These are phyloP conservation scores for Ophiostoma populinum DNA, from an alignment of 2,329 filamentous ascomycete species.

Conservation along the genomic window DNA sequence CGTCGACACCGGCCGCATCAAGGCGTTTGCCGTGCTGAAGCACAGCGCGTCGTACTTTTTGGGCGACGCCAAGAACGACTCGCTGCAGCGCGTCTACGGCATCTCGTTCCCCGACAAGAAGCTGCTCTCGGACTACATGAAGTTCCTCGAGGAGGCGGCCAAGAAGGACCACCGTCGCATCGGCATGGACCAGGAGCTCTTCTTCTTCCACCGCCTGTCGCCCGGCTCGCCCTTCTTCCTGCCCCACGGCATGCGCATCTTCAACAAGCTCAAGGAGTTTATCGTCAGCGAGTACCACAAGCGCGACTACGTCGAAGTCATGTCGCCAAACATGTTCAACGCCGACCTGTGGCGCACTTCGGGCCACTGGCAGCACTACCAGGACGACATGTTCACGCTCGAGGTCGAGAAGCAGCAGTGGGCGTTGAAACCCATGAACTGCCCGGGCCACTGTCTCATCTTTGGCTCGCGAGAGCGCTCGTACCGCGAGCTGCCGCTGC, in stretches of 20 bases:
- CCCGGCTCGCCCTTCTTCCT: constrained; percentile 87
- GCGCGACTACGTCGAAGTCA: constrained; percentile 86
- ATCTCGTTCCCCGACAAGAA: constrained; percentile 95
- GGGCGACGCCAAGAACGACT: constrained; percentile 84
- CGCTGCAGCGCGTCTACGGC: constrained; percentile 89
- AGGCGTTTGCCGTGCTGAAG: constrained; percentile 87
- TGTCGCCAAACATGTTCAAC: constrained; percentile 94
- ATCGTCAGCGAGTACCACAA: constrained; percentile 80
- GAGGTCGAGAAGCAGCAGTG: constrained; percentile 55
- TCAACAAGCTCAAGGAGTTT: constrained; percentile 38
- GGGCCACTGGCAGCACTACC: constrained; percentile 85
- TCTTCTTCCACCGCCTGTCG: constrained; percentile 91
- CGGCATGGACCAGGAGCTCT: constrained; percentile 88
- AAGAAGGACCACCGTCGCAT: constrained; percentile 92
- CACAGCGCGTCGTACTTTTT: constrained; percentile 59
- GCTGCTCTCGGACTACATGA: constrained; percentile 78
- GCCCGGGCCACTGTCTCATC: constrained; percentile 72
- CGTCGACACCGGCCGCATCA: constrained; percentile 81
- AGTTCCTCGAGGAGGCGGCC: constrained; percentile 92
- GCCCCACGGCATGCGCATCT: constrained; percentile 47
- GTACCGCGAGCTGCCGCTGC: constrained; percentile 65
- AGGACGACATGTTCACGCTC: constrained; percentile 78
- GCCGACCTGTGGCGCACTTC: constrained; percentile 84
- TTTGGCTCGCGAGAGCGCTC: constrained; percentile 58
- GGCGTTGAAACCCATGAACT: constrained; percentile 61